Evolutionary conservation across 768 basidiomycete genomes (phyloP).

Genomic region (Podaxis pistillaris): DNA sequence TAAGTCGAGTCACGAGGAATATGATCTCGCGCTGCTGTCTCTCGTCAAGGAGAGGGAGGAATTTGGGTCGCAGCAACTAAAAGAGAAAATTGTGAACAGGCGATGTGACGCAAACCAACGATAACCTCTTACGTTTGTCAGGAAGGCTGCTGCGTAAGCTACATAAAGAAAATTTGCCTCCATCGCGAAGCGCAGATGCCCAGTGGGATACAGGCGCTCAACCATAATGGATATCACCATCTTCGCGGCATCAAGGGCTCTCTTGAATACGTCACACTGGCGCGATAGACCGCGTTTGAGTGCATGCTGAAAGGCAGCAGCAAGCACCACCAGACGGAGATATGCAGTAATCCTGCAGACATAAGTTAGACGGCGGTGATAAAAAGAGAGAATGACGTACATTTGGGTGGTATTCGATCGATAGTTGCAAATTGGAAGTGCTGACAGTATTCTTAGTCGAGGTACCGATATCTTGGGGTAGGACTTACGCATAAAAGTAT

Average conservation of each 20-base stretch:
- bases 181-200: conserved; percentile 55
- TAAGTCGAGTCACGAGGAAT: conserved; percentile 39
- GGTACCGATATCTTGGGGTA: neutral
- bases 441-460: conserved; percentile 23
- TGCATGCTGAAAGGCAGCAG: conserved; percentile 51
- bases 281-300: conserved; percentile 37
- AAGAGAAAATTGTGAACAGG: neutral
- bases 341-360: conserved; percentile 48
- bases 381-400: conserved; percentile 23
- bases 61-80: conserved; percentile 52
- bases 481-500: conserved; percentile 32
- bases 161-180: conserved; percentile 50
- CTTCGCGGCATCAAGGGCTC: conserved; percentile 55
- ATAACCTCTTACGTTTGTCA: conserved; percentile 49
- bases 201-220: conserved; percentile 51
- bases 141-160: conserved; percentile 59
- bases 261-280: conserved; percentile 41
- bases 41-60: conserved; percentile 39
- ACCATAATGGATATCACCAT: conserved; percentile 53
- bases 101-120: neutral
- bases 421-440: conserved; percentile 41
- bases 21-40: conserved; percentile 41
- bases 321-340: conserved; percentile 54
- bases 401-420: conserved; percentile 43
- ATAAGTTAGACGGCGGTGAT: conserved; percentile 1